Base-by-base conservation (phyloP, 2,329 filamentous ascomycete species). In the Pseudocercospora macadamiae region DNA sequence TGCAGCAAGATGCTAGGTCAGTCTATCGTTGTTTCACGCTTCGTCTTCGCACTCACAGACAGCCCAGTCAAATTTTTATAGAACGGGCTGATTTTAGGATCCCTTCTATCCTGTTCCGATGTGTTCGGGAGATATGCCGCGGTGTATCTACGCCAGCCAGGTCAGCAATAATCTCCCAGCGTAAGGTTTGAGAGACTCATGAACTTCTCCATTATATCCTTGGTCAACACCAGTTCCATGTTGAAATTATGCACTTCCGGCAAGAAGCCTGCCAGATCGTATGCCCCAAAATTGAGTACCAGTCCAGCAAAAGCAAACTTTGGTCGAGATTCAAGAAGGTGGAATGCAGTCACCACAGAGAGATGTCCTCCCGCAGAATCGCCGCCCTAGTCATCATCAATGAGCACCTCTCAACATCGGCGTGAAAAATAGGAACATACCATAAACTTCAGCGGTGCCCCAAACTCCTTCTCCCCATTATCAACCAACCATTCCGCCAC, bases 311-410 rank as follows among this genome's bases (percentile, higher is more conserved):
- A 79, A 0, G 70, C 68, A 66, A 82, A 82, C 32, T 0, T 57
- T 0, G 74, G 71, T 4, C 71, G 61, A 0, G 65, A 63, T 19
- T 76, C 71, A 23, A 82, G 69, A 4, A 86, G 76, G 55, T 81
- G 75, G 36, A 83, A 76, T 1, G 74, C 73, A 0, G 81, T 76
- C 4, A 82, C 65, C 18, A 76, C 74, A 21, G 77, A 74, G 19
- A 85, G 74, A 66, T 84, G 80, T 14, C 68, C 82, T 18, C 83
- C 82, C 1, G 82, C 82, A 8, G 77, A 81, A 74, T 81, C 79
- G n/a, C 79, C 79, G 21, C 77, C 76, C 36, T 79, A 69, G 53
- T 79, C 79, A 4, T 64, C 48, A 1, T 4, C 10, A 14, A 12
- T 9, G 14, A n/a, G 6, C n/a, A 30, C 14, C n/a, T n/a, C n/a